Base-by-base conservation (phyloP, 495 filamentous ascomycete genomes). In the Podospora bellae-mahoneyi region DNA sequence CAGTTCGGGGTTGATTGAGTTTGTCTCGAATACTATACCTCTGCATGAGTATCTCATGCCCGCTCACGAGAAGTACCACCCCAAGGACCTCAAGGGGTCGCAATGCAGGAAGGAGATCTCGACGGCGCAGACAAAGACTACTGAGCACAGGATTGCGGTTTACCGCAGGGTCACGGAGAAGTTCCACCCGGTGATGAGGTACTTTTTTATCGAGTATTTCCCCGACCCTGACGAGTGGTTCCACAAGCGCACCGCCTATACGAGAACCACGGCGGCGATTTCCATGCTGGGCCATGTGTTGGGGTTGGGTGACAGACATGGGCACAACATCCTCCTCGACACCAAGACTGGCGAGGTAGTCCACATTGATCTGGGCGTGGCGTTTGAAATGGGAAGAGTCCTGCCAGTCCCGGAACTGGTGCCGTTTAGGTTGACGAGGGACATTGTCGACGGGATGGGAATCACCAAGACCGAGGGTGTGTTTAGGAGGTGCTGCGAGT, bases 201-300 rank as follows among this genome's bases (percentile, higher is more conserved):
- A 93, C 76, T 99, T 98, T 82, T 97, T 98, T 78, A 91, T 97
- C 84, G 94, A 99, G 75, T 89, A 89, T 58, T 99, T 97, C 76
- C 85, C 89, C 19, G 94, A 96, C 71, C 95, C 95, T 4, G 94
- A 98, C 74, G 93, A 96, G 71, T 99, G 95, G 95, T 98, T 97
- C 72, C 85, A 84, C 61, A 89, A 87, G 68, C 86, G 95, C 30
- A 85, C 96, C 5, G 90, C 93, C 3, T 99, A 98, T 75, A 97
- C 92, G 0, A 85, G 95, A 64, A 94, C 90, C 60, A 97, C 93
- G 2, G 96, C 95, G 16, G 92, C 94, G 44, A 93, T 97, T 68
- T 97, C 94, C 1, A 97, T 99, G 68, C 87, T 99, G 0, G 95
- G 95, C 16, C 90, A 97, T 76, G 89, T 97, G 1, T 86, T 99